Conservation (phyloP, 306 rosid species). For the Rosa multiflora region DNA sequence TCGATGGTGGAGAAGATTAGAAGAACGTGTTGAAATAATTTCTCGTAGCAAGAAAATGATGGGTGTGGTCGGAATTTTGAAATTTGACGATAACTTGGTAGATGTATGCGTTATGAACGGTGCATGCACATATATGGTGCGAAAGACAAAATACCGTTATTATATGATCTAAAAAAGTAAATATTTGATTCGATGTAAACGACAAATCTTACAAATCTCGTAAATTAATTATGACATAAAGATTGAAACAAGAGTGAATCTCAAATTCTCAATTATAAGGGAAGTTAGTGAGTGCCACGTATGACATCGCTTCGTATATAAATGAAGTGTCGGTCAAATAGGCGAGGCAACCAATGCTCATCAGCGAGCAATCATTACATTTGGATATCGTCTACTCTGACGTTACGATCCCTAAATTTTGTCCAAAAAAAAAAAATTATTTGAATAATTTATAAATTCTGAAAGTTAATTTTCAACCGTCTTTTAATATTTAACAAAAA, state of each 20-base stretch:
- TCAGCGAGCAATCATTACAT: neutral
- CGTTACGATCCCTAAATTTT: neutral
- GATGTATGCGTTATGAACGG: neutral
- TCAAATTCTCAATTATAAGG: neutral
- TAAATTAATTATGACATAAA: neutral
- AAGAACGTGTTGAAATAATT: too few species aligned
- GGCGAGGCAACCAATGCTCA: neutral
- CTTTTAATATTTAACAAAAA: neutral
- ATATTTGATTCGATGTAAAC: neutral
- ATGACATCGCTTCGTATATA: neutral
- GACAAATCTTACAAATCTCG: neutral
- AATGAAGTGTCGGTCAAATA: neutral
- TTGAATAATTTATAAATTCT: neutral
- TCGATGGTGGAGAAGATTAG: too few species aligned
- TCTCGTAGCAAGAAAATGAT: too few species aligned
- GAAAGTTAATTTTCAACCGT: neutral
- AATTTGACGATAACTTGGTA: neutral
- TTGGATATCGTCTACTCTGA: neutral
- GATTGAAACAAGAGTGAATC: neutral
- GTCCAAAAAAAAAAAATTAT: too few species aligned
- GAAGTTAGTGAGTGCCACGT: neutral
- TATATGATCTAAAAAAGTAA: neutral
- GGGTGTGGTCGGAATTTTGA: neutral
- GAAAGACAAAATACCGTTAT: neutral
- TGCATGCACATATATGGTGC: neutral